A percentile compares a stretch with the other conserved stretches of the same genome.
Conservation (phyloP, 192 early-diverging fungal genomes). For the Mycoemilia scoparia region DNA sequence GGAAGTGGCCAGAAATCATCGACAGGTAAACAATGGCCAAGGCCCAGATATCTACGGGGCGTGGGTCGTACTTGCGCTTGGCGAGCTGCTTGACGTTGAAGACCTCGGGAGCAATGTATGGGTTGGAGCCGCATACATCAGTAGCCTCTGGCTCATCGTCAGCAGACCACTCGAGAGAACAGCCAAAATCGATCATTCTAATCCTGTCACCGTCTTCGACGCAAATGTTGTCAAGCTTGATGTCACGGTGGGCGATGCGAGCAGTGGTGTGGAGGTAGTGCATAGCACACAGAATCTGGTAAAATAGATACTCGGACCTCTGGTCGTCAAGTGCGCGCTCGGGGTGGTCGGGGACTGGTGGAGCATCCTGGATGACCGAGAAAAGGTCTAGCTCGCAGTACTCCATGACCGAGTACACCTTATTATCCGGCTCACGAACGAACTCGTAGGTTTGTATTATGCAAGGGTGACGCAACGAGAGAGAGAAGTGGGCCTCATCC, state of each 20-base stretch:
- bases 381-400: constrained; percentile 82
- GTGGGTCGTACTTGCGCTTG: constrained; percentile 54
- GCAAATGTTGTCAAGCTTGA: constrained; percentile 74
- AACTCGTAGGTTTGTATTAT: constrained; percentile 61
- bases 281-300: constrained; percentile 55
- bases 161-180: constrained; percentile 57
- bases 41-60: constrained; percentile 78
- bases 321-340: too few species aligned
- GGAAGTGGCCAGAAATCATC: constrained; percentile 49
- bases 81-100: constrained; percentile 28
- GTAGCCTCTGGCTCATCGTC: constrained; percentile 40
- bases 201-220: constrained; percentile 49
- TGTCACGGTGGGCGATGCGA: constrained; percentile 62
- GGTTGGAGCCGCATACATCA: constrained; percentile 79
- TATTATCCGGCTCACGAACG: constrained; percentile 40
- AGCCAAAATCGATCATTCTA: constrained; percentile 86
- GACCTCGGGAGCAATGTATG: constrained; percentile 89
- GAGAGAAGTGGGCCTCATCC: constrained; percentile 27
- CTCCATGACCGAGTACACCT: constrained; percentile 69
- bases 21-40: constrained; percentile 69
- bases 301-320: too few species aligned
- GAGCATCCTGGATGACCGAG: constrained; percentile 50
- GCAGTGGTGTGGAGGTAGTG: constrained; percentile 59
- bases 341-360: constrained; percentile 53
- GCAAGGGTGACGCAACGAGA: constrained; percentile 52